A percentile compares a stretch with the other conserved stretches of the same genome.
Conservation (phyloP, 352 stramenopile genomes). For the Phytophthora pluvialis region DNA sequence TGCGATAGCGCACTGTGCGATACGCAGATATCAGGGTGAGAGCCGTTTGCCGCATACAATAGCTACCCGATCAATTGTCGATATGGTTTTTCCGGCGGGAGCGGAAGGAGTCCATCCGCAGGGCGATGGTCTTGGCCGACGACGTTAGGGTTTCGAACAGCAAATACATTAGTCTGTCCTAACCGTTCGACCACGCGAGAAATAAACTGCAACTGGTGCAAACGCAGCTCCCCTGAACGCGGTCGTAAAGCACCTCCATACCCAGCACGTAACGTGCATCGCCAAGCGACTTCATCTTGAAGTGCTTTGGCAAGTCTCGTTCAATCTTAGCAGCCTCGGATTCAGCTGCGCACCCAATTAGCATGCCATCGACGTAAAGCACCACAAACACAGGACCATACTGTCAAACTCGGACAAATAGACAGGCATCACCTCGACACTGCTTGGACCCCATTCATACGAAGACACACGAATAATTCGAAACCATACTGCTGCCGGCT, state of each 20-base stretch:
- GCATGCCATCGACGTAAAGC: constrained; percentile 24
- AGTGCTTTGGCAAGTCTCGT: background rate
- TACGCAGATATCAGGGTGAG: no score
- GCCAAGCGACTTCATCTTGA: constrained; percentile 26
- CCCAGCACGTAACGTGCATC: constrained; percentile 21
- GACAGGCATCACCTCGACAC: background rate
- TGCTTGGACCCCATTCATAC: constrained; percentile 1
- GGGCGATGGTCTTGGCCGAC: no score
- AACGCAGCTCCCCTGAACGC: no score
- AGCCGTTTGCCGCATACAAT: no score
- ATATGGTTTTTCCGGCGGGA: no score
- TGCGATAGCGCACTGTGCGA: no score
- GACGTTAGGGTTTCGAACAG: no score
- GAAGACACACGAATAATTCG: constrained; percentile 28
- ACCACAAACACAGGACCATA: constrained; percentile 10
- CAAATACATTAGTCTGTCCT: no score
- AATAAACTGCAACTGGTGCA: no score
- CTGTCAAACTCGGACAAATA: background rate
- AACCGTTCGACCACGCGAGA: no score
- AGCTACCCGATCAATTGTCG: no score
- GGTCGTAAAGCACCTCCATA: background rate
- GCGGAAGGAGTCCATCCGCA: no score
- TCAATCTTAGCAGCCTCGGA: constrained; percentile 1
- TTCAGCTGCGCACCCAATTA: constrained; percentile 16
- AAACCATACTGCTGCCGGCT: constrained; percentile 39